Evolutionary conservation across 2,329 filamentous ascomycete genomes (phyloP).

Genomic region (Gremmenia infestans): DNA sequence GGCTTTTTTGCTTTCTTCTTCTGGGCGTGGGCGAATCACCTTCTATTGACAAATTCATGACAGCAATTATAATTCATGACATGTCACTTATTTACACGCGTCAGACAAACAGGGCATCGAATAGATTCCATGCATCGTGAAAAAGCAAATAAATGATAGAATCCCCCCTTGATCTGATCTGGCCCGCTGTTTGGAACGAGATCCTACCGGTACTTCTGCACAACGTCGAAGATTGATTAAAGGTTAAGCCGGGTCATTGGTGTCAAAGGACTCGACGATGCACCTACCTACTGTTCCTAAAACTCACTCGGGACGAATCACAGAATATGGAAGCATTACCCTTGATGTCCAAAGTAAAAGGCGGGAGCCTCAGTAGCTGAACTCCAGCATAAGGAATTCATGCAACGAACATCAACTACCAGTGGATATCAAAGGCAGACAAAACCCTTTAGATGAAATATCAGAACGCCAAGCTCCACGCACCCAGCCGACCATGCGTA

Average conservation of each 20-base stretch:
- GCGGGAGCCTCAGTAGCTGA: background rate
- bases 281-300: background rate
- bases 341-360: background rate
- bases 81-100: too few relatives aligned
- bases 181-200: constrained; percentile 6
- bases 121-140: too few relatives aligned
- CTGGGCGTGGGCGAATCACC: too few relatives aligned
- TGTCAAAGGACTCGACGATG: background rate
- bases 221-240: constrained; percentile 1
- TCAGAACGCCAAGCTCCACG: constrained; percentile 13
- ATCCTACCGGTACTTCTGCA: constrained; percentile 4
- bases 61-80: too few relatives aligned
- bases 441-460: background rate
- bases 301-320: background rate
- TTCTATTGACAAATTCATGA: too few relatives aligned
- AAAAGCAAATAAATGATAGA: too few relatives aligned
- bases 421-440: background rate
- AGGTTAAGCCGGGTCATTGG: constrained; percentile 1
- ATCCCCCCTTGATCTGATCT: too few relatives aligned
- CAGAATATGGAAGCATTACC: background rate
- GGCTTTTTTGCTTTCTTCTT: too few relatives aligned
- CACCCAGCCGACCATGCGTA: constrained; percentile 9
- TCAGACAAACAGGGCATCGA: too few relatives aligned
- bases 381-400: background rate
- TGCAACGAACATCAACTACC: background rate